A percentile compares a stretch with the other conserved stretches of the same genome.
phyloP scores from a whole-genome alignment of 75 land plant genomes.

The Larix kaempferi region DNA sequence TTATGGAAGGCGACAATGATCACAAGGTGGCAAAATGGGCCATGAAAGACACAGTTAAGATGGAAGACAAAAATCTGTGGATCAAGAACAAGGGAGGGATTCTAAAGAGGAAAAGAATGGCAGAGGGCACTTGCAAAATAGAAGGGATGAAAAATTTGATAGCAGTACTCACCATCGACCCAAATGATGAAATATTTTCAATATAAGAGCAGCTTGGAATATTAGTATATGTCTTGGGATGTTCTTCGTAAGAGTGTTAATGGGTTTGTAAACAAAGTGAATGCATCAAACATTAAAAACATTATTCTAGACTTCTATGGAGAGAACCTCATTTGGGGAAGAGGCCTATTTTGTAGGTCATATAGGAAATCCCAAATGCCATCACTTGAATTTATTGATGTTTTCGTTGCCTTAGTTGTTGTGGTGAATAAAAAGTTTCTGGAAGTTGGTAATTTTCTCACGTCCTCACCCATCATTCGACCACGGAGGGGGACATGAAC shows the following conservation, averaged over 20 bases:
- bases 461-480: no score
- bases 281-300: slow-evolving; percentile 80
- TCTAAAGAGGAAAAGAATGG: no score
- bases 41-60: no score
- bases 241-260: slow-evolving; percentile 81
- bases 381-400: slow-evolving; percentile 82
- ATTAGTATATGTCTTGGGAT: slow-evolving; percentile 88
- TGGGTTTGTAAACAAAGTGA: slow-evolving; percentile 91
- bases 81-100: no score
- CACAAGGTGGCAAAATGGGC: no score
- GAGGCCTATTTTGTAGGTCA: slow-evolving; percentile 14
- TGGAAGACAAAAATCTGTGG: no score
- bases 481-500: no score
- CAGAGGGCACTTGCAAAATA: no score
- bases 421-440: no score
- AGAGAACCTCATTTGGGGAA: slow-evolving; percentile 73
- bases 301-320: slow-evolving; percentile 77
- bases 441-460: slow-evolving; percentile 80
- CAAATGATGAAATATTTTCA: slow-evolving; percentile 73
- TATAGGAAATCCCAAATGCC: slow-evolving; percentile 31
- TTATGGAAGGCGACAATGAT: no score
- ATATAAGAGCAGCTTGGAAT: slow-evolving; percentile 69
- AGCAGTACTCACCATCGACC: no score
- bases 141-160: no score
- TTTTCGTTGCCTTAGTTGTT: slow-evolving; percentile 33